Percentiles rank a stretch among this genome's conserved stretches.
Conservation (phyloP, 805 yeast genomes). For the Pichia gijzeniarum region DNA sequence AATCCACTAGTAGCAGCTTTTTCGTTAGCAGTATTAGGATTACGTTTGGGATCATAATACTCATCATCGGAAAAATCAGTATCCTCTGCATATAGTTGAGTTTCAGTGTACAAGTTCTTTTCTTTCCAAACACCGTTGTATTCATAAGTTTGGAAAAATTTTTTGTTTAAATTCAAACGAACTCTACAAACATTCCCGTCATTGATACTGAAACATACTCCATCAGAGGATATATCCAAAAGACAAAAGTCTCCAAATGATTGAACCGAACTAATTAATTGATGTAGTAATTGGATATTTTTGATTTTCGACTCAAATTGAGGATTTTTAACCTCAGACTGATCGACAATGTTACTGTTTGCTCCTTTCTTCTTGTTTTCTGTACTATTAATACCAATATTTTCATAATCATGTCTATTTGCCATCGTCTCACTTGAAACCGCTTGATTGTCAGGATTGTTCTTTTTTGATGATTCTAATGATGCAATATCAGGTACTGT, state of each 20-base stretch:
- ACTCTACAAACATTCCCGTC: slow-evolving; percentile 38
- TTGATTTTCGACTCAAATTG: slow-evolving; percentile 25
- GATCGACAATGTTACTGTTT: not conserved
- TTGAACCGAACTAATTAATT: slow-evolving; percentile 23
- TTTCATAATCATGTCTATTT: not conserved
- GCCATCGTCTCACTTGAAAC: not conserved
- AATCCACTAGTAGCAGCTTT: not conserved
- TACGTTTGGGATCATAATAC: slow-evolving; percentile 7
- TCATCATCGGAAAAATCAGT: slow-evolving; percentile 11
- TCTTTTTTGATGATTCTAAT: not conserved
- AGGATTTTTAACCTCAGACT: not conserved
- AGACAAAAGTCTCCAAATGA: slow-evolving; percentile 28
- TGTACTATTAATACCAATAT: not conserved
- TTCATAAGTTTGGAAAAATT: slow-evolving; percentile 31
- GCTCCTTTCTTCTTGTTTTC: not conserved
- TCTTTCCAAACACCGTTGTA: slow-evolving; percentile 16
- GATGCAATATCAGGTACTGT: not conserved
- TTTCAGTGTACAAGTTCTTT: not conserved
- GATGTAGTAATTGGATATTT: slow-evolving; percentile 22
- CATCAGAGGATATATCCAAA: slow-evolving; percentile 39
- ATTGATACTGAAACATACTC: slow-evolving; percentile 44
- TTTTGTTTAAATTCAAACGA: slow-evolving; percentile 32
- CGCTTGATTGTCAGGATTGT: not conserved
- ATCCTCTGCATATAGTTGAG: slow-evolving; percentile 7
- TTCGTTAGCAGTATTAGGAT: slow-evolving; percentile 11